Evolutionary conservation across 139 green algal species (phyloP), one percentile per base, ranked within the genome.

Genomic region (Astrephomene gubernaculifera): DNA sequence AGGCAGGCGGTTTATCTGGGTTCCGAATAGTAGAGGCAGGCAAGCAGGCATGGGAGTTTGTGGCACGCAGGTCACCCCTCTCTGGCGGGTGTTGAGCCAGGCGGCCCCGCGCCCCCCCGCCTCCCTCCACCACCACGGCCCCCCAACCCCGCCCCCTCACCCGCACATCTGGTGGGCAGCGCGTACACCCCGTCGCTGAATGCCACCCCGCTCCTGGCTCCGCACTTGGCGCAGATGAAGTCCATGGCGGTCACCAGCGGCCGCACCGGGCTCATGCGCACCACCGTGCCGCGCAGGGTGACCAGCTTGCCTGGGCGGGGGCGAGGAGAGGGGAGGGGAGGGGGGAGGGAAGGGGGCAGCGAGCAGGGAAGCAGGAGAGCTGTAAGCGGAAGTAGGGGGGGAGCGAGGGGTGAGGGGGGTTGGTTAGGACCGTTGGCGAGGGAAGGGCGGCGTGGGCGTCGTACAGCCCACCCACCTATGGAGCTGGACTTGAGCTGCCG

Each of bases 141-240:
- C 69, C 41, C 69, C 41, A 76, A 1, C 29, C 41, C 69, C 69
- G 35, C 43, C 71, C 71, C 19, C 81, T 44, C 67, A 93, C 90
- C 87, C 44, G 67, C 17, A 84, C 96, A 98, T 24, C 68, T 45
- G 0, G 78, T 86, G 1, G 96, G 96, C 14, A 87, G 82, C 25
- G 71, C 79, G 83, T 70, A 97, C 29, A 91, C 87, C 21, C 95
- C 95, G 54, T 90, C 89, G 4, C 64, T 68, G 43, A 92, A 81
- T 7, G 25, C 21, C 36, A 44, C 17, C 4, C 8, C 36, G 8
- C 53, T 73, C 3, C 36, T 60, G 41, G 45, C 67, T 60, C 92
- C 88, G 83, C 95, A 98, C 89, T 95, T 96, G 78, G 79, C 90
- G 87, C 96, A 98, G 0, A 90, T 86, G 85, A 97, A 98, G 29